Percentiles rank a stretch among this genome's conserved stretches.
Conservation (phyloP, 2,329 filamentous ascomycete genomes). For the Dryadomyces sulphureus region DNA sequence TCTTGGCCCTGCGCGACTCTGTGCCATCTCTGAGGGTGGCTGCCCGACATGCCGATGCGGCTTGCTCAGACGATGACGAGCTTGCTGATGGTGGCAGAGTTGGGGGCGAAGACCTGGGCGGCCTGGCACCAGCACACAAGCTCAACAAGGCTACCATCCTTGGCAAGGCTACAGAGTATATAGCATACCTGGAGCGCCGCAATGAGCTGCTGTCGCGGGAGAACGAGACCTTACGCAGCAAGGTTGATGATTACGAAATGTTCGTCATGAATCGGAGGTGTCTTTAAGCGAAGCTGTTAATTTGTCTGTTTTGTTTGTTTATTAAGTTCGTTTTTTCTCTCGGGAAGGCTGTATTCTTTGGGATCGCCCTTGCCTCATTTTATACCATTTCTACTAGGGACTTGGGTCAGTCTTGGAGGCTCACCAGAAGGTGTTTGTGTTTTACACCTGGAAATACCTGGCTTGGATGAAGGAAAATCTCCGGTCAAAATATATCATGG, state of each 20-base stretch:
- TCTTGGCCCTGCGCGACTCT: constrained; percentile 58
- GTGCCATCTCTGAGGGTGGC: constrained; percentile 39
- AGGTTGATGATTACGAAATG: constrained; percentile 19
- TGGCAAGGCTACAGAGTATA: constrained; percentile 25
- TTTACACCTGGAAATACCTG: background rate
- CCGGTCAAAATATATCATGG: background rate
- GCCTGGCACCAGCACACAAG: constrained; percentile 22
- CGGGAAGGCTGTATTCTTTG: background rate
- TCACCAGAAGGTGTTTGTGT: background rate
- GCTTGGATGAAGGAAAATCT: background rate
- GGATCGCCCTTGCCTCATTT: background rate
- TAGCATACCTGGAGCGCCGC: constrained; percentile 18
- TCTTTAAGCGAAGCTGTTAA: constrained; percentile 9
- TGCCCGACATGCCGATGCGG: constrained; percentile 21
- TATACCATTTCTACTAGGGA: background rate
- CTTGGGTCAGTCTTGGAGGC: background rate
- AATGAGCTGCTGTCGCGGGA: constrained; percentile 27
- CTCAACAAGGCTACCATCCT: constrained; percentile 32
- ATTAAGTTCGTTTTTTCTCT: background rate
- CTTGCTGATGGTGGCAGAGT: constrained; percentile 24
- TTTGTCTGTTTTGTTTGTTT: constrained; percentile 3
- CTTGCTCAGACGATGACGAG: constrained; percentile 23
- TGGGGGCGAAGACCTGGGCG: constrained; percentile 25
- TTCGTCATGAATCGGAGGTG: constrained; percentile 14
- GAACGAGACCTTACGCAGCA: constrained; percentile 26